These are phyloP conservation scores for Aspergillus leporis DNA, from an alignment of 495 filamentous ascomycete species.

Conservation along the genomic window DNA sequence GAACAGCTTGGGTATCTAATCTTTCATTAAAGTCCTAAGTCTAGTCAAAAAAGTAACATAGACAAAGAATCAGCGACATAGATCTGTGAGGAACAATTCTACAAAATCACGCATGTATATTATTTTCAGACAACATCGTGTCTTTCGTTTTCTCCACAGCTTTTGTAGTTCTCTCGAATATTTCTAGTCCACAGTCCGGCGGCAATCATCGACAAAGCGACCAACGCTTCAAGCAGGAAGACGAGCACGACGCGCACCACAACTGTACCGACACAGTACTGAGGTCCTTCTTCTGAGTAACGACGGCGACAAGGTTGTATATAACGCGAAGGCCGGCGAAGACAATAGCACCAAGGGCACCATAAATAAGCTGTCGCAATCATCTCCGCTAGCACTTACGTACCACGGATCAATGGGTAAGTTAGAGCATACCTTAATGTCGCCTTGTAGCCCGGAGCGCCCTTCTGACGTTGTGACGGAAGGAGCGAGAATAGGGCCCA, in stretches of 20 bases:
- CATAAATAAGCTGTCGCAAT: constrained; percentile 11
- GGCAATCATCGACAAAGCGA: constrained; percentile 8
- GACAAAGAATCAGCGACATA: background rate
- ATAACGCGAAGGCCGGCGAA: constrained; percentile 18
- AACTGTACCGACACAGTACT: constrained; percentile 12
- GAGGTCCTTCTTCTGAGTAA: constrained; percentile 12
- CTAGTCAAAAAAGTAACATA: background rate
- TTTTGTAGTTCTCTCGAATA: background rate
- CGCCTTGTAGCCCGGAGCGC: constrained; percentile 11
- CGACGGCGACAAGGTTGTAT: constrained; percentile 15
- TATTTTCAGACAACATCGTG: background rate
- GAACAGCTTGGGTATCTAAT: too few relatives aligned
- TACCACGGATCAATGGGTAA: background rate
- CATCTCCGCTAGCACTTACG: background rate
- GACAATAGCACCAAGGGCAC: constrained; percentile 3
- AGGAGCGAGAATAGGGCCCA: constrained; percentile 25
- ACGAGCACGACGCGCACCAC: constrained; percentile 18
- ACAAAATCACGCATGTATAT: background rate
- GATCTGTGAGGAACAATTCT: too few relatives aligned
- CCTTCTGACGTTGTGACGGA: constrained; percentile 6
- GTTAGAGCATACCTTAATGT: constrained; percentile 17
- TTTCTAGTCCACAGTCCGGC: constrained; percentile 13
- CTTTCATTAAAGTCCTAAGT: too few relatives aligned
- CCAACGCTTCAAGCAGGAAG: constrained; percentile 17
- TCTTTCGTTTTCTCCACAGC: background rate